A percentile compares a stretch with the other conserved stretches of the same genome.
Conservation (phyloP, 2,329 filamentous ascomycete genomes). For the Corniculantispora saksenae region DNA sequence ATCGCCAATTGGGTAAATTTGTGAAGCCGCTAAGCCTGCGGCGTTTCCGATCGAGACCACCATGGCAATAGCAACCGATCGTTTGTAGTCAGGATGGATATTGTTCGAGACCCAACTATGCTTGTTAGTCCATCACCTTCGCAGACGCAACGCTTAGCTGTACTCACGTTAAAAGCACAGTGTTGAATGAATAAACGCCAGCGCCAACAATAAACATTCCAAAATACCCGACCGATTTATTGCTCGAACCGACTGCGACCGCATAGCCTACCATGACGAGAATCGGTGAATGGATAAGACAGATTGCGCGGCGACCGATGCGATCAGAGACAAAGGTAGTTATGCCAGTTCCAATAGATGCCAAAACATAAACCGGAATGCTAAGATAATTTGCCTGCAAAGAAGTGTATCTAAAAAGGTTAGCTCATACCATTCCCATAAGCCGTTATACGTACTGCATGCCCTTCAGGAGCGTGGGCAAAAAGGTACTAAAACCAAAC, state of each 20-base stretch:
- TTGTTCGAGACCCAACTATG: conserved; percentile 36
- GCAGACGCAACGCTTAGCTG: conserved; percentile 20
- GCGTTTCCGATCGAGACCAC: conserved; percentile 32
- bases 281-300: conserved; percentile 30
- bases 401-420: conserved; percentile 24
- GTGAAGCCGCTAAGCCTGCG: conserved; percentile 31
- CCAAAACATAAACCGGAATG: conserved; percentile 37
- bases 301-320: conserved; percentile 31
- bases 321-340: conserved; percentile 34
- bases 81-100: conserved; percentile 34
- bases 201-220: conserved; percentile 34
- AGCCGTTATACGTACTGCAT: conserved; percentile 28
- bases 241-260: conserved; percentile 32
- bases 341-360: conserved; percentile 28
- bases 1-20: conserved; percentile 35
- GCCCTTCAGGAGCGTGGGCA: conserved; percentile 37
- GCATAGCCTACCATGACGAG: conserved; percentile 36
- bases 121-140: conserved; percentile 25
- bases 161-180: conserved; percentile 23
- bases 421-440: not conserved
- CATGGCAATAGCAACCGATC: conserved; percentile 33
- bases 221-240: conserved; percentile 32
- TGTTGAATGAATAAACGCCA: conserved; percentile 23
- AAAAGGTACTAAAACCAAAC: conserved; percentile 37
- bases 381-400: conserved; percentile 35